phyloP scores from a whole-genome alignment of 179 eudicot genomes.

The Gypsophila paniculata region DNA sequence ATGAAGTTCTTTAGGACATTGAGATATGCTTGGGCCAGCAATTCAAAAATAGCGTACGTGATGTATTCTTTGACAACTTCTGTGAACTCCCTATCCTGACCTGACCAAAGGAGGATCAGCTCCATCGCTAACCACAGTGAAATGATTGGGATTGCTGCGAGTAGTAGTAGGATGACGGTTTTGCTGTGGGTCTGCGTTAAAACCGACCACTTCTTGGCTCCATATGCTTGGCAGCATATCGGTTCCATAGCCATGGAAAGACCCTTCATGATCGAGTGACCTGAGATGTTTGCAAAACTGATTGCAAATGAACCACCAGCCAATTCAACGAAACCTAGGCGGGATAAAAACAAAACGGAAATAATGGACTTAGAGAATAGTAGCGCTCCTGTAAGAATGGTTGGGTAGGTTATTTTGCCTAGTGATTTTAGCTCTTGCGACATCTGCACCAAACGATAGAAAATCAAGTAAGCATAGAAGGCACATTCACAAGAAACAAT shows the following conservation, averaged over 20 bases:
- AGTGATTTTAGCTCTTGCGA: constrained; percentile 12
- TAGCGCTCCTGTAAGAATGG: constrained; percentile 4
- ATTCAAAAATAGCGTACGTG: constrained; percentile 17
- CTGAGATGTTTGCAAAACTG: constrained; percentile 17
- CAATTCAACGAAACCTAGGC: constrained; percentile 9
- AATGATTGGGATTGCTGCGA: constrained; percentile 10
- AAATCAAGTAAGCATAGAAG: constrained; percentile 2
- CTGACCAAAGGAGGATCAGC: constrained; percentile 18
- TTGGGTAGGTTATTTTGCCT: not conserved
- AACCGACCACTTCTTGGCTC: constrained; percentile 10
- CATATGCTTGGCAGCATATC: constrained; percentile 25
- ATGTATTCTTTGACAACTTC: constrained; percentile 7
- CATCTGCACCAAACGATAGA: constrained; percentile 12
- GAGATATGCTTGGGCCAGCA: constrained; percentile 23
- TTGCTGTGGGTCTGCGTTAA: constrained; percentile 13
- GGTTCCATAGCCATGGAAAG: constrained; percentile 23
- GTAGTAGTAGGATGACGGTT: constrained; percentile 9
- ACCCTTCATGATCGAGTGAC: constrained; percentile 17
- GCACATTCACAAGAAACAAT: not conserved
- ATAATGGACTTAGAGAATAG: constrained; percentile 8
- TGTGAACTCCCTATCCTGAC: constrained; percentile 13
- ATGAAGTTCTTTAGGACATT: constrained; percentile 18
- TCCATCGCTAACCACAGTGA: constrained; percentile 14
- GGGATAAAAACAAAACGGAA: constrained; percentile 10
- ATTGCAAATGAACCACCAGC: constrained; percentile 20